These are phyloP conservation scores for Colletotrichum tropicale DNA, from an alignment of 2,329 filamentous ascomycete species.

Conservation along the genomic window DNA sequence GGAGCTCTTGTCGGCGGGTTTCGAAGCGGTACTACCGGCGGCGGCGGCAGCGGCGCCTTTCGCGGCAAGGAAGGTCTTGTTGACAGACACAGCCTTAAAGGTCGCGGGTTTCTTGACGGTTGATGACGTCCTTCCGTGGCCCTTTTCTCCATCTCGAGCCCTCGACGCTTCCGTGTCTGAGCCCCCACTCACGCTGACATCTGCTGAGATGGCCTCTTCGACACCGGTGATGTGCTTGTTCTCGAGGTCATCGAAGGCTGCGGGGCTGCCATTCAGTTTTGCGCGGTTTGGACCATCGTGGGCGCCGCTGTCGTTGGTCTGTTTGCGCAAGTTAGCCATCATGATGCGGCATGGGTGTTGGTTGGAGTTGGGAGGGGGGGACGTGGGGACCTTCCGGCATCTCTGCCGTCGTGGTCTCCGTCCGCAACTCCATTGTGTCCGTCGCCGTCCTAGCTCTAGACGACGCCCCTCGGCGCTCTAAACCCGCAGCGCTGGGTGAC, in stretches of 20 bases:
- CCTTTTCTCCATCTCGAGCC: slow-evolving; percentile 61
- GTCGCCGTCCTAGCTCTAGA: background rate
- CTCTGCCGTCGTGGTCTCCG: background rate
- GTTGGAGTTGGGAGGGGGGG: background rate
- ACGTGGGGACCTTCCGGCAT: background rate
- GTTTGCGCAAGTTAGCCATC: slow-evolving; percentile 30
- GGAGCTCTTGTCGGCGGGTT: slow-evolving; percentile 55
- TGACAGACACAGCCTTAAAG: slow-evolving; percentile 87
- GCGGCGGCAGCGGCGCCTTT: slow-evolving; percentile 58
- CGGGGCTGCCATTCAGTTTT: slow-evolving; percentile 53
- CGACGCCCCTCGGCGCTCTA: background rate
- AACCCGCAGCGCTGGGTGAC: background rate
- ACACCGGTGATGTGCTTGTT: slow-evolving; percentile 63
- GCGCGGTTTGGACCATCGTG: slow-evolving; percentile 50
- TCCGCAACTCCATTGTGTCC: background rate
- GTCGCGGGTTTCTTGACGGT: slow-evolving; percentile 75
- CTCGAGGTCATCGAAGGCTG: slow-evolving; percentile 54
- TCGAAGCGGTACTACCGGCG: slow-evolving; percentile 34
- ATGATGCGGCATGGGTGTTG: background rate
- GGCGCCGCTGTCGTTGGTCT: slow-evolving; percentile 41
- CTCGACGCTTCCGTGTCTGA: slow-evolving; percentile 79
- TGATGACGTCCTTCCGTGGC: slow-evolving; percentile 62
- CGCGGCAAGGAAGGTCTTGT: slow-evolving; percentile 81
- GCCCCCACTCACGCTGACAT: slow-evolving; percentile 73
- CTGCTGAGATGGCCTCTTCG: slow-evolving; percentile 66